phyloP scores from a whole-genome alignment of 257 asterid species.

The Solanum ossicruentum region DNA sequence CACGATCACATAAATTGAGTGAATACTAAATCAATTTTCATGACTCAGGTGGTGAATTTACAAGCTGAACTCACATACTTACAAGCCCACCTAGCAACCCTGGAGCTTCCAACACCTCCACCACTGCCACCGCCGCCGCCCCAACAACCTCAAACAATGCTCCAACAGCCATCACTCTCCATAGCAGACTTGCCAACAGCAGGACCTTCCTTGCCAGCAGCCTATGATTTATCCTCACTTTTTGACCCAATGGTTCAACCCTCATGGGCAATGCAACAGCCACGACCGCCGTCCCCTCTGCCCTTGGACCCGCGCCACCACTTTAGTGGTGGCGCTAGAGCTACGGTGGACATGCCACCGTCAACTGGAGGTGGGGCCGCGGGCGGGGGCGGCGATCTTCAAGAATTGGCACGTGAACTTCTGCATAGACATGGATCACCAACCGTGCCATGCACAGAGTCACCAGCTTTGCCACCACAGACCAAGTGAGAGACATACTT shows the following conservation, averaged over 20 bases:
- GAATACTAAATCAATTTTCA: no score
- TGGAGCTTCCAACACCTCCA: conserved; percentile 66
- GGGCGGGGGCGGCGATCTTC: conserved; percentile 48
- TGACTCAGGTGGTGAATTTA: conserved; percentile 64
- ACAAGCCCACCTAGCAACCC: conserved; percentile 66
- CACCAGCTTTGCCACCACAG: conserved; percentile 35
- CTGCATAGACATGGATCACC: conserved; percentile 46
- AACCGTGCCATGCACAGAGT: conserved; percentile 38
- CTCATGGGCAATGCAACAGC: conserved; percentile 43
- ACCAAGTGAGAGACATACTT: conserved; percentile 8
- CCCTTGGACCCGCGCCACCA: conserved; percentile 5
- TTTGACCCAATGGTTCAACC: conserved; percentile 48
- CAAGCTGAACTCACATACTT: conserved; percentile 71
- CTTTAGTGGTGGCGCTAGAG: not conserved
- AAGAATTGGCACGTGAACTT: conserved; percentile 73
- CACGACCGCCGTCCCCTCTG: conserved; percentile 24
- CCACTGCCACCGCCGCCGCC: conserved; percentile 19
- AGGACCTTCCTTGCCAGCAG: conserved; percentile 22
- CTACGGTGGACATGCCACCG: conserved; percentile 1
- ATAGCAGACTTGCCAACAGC: conserved; percentile 42
- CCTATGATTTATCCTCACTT: conserved; percentile 54
- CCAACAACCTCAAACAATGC: conserved; percentile 10
- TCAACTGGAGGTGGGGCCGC: conserved; percentile 7
- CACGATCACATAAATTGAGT: not conserved
- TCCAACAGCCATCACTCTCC: conserved; percentile 31